Base-by-base conservation (phyloP, 2,329 filamentous ascomycete genomes). In the Apiospora kogelbergensis region DNA sequence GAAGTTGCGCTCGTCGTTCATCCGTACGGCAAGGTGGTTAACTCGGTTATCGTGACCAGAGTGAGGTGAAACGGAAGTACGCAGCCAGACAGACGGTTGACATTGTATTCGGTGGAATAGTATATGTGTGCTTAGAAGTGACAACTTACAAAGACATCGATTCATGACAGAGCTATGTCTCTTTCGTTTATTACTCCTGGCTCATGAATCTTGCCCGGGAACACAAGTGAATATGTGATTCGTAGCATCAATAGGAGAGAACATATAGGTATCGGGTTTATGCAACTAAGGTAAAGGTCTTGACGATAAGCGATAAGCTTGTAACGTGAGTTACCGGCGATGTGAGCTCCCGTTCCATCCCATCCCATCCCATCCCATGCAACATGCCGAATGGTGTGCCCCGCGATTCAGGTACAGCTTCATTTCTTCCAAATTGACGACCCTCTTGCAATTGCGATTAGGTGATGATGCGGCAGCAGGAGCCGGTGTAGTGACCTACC, bases 1-100 rank as follows among this genome's bases (percentile, higher is more conserved):
- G 81, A 85, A 65, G 74, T 82, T 0, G 76, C 82, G 26, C 74
- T 81, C 0, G 81, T 82, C 7, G 78, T 85, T 45, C 84, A 86
- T 73, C 85, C 85, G 1, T 84, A 82, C 73, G 82, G 80, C 1
- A 76, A 82, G 64, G 81, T 86, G 2, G 83, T 87, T 3, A 87
- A 87, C 70, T 85, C 83, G 7, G 80, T 85, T 1, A 78, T 85
- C 63, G 76, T 86, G 37, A 79, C 74, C 1, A 57, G 66, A 33
- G 66, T 71, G 37, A 65, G 53, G 17, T 60, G 53, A 60, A 60
- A 37, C 3, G 53, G 30, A 13, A n/a, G 48, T 33, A 33, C 26
- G 26, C 48, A 33, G 26, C 11, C 6, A 17, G 20, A 20, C 20
- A 4, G 15, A 45, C 6, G 7, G 48, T 33, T 15, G 15, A n/a